These are phyloP conservation scores for Rubroboletus satanas DNA, from an alignment of 768 basidiomycete genomes.

Conservation along the genomic window DNA sequence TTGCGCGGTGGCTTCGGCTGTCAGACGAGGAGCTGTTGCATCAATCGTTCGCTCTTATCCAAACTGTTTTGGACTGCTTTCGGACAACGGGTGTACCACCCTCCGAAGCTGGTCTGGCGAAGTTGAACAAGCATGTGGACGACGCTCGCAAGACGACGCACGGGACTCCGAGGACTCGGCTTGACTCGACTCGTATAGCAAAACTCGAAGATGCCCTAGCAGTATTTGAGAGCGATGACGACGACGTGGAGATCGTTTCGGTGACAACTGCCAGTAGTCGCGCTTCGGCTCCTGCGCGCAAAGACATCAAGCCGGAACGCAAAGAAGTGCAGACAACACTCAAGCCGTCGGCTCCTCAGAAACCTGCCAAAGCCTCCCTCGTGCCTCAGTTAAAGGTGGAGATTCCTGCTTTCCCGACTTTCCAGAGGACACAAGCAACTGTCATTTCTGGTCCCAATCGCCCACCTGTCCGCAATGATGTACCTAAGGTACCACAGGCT, in stretches of 20 bases:
- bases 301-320: constrained; percentile 11
- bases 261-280: constrained; percentile 26
- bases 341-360: constrained; percentile 13
- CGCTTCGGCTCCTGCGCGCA: constrained; percentile 6
- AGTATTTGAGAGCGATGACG: constrained; percentile 60
- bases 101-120: constrained; percentile 50
- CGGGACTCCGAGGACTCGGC: constrained; percentile 46
- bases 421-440: constrained; percentile 34
- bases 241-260: constrained; percentile 54
- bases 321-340: constrained; percentile 23
- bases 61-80: constrained; percentile 76
- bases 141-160: constrained; percentile 51
- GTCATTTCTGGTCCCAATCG: constrained; percentile 33
- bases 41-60: constrained; percentile 81
- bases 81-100: constrained; percentile 57
- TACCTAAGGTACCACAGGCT: constrained; percentile 2
- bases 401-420: constrained; percentile 40
- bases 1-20: constrained; percentile 84
- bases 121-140: constrained; percentile 63
- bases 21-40: constrained; percentile 91
- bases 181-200: constrained; percentile 52
- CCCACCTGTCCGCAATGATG: constrained; percentile 15
- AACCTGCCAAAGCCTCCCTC: constrained; percentile 13
- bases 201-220: constrained; percentile 65
- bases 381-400: constrained; percentile 34